Evolutionary conservation across 106 monocot species (phyloP), one percentile per base, ranked within the genome.

Genomic region (Chionographis japonica): DNA sequence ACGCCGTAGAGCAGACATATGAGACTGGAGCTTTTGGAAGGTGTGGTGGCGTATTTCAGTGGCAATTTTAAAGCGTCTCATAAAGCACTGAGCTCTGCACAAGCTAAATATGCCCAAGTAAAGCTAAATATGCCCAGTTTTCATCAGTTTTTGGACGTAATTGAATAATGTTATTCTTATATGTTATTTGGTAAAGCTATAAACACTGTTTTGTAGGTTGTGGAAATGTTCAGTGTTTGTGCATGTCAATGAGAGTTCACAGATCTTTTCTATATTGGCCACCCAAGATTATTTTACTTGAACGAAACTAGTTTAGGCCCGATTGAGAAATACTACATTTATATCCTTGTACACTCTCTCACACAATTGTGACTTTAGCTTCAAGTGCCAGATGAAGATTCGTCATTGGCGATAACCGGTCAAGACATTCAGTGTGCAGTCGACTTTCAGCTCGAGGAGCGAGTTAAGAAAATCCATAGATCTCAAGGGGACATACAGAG

Each of bases 21-120:
- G 65, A 87, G 92, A 57, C 75, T 98, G 56, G 90, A 98, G 66
- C 87, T 98, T 52, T 62, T 98, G 62, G 98, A 98, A 90, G 98
- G 98, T 50, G 90, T 93, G 40, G 98, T 88, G 50, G 89, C 92
- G 59, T 98, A 85, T 77, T 87, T 90, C 40, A 85, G 72, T 71
- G 92, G 92, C 11, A 65, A 88, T 57, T 51, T 71, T 40, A 77
- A 82, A 76, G 63, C 83, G 65, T 80, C 92, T 51, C 78, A 62
- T 67, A 71, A 78, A 79, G 77, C 81, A 27, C 60, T 98, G 68
- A 81, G 76, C 46, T 89, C 87, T 50, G 92, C 98, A 27, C 80
- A 90, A 66, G 62, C 78, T 54, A 98, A 90, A 84, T 93, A 79
- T 77, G 57, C 63, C 17, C 84, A 97, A 92, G 92, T 95, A 27